A percentile compares a stretch with the other conserved stretches of the same genome.
These are phyloP conservation scores for Starmerella scarabaei DNA, from an alignment of 805 yeast species.

Conservation along the genomic window DNA sequence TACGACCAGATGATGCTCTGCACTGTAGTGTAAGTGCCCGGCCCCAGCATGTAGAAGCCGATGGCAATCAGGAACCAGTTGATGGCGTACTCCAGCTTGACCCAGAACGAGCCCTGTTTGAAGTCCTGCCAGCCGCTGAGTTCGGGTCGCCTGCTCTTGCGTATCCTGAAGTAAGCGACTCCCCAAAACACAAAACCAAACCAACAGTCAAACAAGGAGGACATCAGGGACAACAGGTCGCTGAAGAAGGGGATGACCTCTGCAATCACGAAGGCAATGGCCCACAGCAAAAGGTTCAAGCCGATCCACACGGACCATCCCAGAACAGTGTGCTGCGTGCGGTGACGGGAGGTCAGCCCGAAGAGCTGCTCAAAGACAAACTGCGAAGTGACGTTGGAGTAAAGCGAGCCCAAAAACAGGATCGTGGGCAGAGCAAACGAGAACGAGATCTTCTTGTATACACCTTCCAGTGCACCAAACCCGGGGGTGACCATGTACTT, in stretches of 20 bases:
- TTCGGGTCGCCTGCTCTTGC: conserved; percentile 24
- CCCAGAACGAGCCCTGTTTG: conserved; percentile 23
- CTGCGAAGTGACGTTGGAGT: conserved; percentile 42
- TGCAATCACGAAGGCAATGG: conserved; percentile 43
- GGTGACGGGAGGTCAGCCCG: conserved; percentile 32
- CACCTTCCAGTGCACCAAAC: conserved; percentile 38
- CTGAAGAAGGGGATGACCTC: conserved; percentile 55
- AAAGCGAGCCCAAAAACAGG: conserved; percentile 38
- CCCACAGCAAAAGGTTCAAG: conserved; percentile 36
- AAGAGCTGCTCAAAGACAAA: conserved; percentile 39
- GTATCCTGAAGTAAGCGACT: conserved; percentile 33
- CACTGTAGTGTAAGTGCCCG: conserved; percentile 44
- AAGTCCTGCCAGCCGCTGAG: conserved; percentile 25
- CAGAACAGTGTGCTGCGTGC: conserved; percentile 34
- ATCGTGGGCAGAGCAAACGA: conserved; percentile 52
- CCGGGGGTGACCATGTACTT: conserved; percentile 47
- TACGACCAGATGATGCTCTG: conserved; percentile 42
- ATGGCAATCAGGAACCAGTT: conserved; percentile 32
- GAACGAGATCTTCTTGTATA: conserved; percentile 42
- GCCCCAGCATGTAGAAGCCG: conserved; percentile 46
- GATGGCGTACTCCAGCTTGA: conserved; percentile 30
- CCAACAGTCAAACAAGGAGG: conserved; percentile 53
- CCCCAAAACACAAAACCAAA: conserved; percentile 54
- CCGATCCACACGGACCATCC: conserved; percentile 46
- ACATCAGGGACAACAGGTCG: conserved; percentile 44